These are phyloP conservation scores for Apiotrichum porosum DNA, from an alignment of 1,284 basidiomycete species.

Conservation along the genomic window DNA sequence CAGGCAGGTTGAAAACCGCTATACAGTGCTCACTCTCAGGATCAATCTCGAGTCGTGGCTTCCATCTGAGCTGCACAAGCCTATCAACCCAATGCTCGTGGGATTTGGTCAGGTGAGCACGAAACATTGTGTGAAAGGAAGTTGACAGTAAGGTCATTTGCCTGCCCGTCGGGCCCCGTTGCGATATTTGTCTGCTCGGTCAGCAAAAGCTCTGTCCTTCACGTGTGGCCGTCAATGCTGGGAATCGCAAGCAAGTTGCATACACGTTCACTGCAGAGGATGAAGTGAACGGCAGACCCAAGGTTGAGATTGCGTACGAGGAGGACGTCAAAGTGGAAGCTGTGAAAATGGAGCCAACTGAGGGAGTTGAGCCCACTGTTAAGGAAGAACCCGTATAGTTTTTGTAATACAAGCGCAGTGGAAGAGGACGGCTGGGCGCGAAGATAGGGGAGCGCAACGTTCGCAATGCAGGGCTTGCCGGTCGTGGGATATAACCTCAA, in stretches of 20 bases:
- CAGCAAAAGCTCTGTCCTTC: slow-evolving; percentile 48
- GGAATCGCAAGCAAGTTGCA: slow-evolving; percentile 40
- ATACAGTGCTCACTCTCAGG: slow-evolving; percentile 52
- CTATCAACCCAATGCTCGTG: slow-evolving; percentile 83
- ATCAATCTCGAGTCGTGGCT: slow-evolving; percentile 88
- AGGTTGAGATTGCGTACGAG: slow-evolving; percentile 52
- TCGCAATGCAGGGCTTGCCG: too few species aligned
- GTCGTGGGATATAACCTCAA: too few species aligned
- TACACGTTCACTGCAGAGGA: slow-evolving; percentile 49
- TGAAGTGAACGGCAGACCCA: slow-evolving; percentile 28
- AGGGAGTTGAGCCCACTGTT: not conserved
- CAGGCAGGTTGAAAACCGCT: slow-evolving; percentile 52
- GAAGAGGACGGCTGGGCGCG: too few species aligned
- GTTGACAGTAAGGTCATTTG: slow-evolving; percentile 56
- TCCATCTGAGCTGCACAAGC: slow-evolving; percentile 67
- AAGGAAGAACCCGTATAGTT: too few species aligned
- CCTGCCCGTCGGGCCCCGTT: slow-evolving; percentile 73
- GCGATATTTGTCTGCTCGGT: slow-evolving; percentile 62
- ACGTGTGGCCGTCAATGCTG: slow-evolving; percentile 37
- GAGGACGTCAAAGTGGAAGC: slow-evolving; percentile 30
- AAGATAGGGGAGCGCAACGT: too few species aligned
- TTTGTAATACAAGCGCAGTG: too few species aligned
- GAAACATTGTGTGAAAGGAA: not conserved
- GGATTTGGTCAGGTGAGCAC: slow-evolving; percentile 71
- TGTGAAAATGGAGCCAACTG: too few species aligned